Evolutionary conservation across 2,329 filamentous ascomycete species (phyloP), one percentile per base, ranked within the genome.

Genomic region (Venturia carpophila): DNA sequence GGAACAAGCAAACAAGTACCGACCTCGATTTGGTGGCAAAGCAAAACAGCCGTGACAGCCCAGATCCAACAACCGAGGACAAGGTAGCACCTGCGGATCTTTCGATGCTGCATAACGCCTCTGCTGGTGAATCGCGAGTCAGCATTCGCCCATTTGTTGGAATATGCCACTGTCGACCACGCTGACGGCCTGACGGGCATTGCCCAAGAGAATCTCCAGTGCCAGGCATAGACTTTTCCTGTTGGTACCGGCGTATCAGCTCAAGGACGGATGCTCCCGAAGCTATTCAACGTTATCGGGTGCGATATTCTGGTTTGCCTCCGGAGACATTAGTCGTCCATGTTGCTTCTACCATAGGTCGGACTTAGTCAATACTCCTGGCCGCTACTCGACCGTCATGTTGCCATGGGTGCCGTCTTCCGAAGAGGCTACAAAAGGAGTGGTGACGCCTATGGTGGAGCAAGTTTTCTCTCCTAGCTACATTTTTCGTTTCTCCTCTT

Each of bases 391-490:
- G 47, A 52, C 47, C 47, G 47, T 52, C 45, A 47, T n/a, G 45
- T 47, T 17, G 47, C 47, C 24, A 52, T 58, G 30, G 27, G 52
- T 58, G 52, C 30, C 52, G 52, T 58, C 52, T 58, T 58, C 52
- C 52, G 52, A 58, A 3, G 1, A 34, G 15, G 13, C 17, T 56
- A 56, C 11, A 56, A 56, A 42, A 34, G 34, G 24, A 30, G 13
- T 37, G 15, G 17, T 58, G 52, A 58, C 30, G 52, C 52, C 17
- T 58, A 5, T 27, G 21, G 52, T 37, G 9, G 13, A 58, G 11
- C 37, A 27, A 58, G 3, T 58, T 37, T 56, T 37, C 30, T 56
- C 21, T 37, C 17, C 27, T n/a, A 9, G 19, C 24, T 24, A 55
- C 30, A 55, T 30, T 5, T 55, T n/a, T 27, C 47, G 47, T 37